These are phyloP conservation scores for Parsonsia alboflavescens DNA, from an alignment of 257 asterid species.

Conservation along the genomic window DNA sequence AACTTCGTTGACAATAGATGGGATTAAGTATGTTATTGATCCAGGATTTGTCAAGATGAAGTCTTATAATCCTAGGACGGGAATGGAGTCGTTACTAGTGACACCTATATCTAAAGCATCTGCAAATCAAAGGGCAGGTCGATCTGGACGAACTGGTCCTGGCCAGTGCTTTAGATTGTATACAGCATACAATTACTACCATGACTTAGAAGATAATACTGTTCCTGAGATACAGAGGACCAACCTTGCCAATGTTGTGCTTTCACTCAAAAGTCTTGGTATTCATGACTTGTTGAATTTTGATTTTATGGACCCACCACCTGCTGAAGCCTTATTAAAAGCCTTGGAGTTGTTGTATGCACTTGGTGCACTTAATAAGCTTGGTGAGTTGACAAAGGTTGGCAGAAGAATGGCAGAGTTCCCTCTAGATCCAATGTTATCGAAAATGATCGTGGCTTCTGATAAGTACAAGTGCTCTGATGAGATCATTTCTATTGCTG, in stretches of 20 bases:
- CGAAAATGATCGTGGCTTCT: constrained; percentile 92
- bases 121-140: constrained; percentile 92
- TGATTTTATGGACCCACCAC: constrained; percentile 98
- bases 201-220: constrained; percentile 87
- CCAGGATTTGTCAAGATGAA: constrained; percentile 94
- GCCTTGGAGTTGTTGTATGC: constrained; percentile 89
- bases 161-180: constrained; percentile 87
- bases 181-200: constrained; percentile 62
- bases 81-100: constrained; percentile 78
- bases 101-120: constrained; percentile 94
- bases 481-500: constrained; percentile 85
- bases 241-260: constrained; percentile 84
- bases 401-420: constrained; percentile 98
- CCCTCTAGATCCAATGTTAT: constrained; percentile 91
- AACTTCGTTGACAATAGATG: constrained; percentile 92
- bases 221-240: constrained; percentile 95
- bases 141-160: constrained; percentile 97
- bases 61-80: constrained; percentile 86
- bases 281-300: constrained; percentile 79
- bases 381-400: constrained; percentile 72
- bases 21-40: constrained; percentile 90
- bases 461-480: constrained; percentile 80
- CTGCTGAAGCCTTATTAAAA: constrained; percentile 85
- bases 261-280: constrained; percentile 90
- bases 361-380: constrained; percentile 83